These are phyloP conservation scores for Boletus subcaerulescens DNA, from an alignment of 768 basidiomycete genomes.

Conservation along the genomic window DNA sequence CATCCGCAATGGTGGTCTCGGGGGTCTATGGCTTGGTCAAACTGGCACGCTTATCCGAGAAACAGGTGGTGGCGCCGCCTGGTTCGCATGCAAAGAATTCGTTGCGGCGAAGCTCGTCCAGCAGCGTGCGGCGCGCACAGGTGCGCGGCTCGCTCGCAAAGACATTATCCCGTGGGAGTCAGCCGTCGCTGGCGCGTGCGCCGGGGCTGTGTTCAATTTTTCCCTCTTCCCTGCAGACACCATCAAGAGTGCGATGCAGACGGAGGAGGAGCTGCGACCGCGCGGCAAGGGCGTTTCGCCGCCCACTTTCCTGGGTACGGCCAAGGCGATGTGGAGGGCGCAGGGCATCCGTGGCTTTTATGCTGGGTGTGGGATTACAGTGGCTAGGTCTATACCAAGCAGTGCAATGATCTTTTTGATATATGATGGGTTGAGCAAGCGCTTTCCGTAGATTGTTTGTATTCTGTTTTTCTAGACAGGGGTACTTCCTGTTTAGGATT, in stretches of 20 bases:
- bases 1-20: constrained; percentile 63
- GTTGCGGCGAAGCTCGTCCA: constrained; percentile 59
- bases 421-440: constrained; percentile 70
- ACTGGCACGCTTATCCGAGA: constrained; percentile 92
- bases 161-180: constrained; percentile 75
- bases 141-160: constrained; percentile 34
- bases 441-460: constrained; percentile 45
- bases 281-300: constrained; percentile 31
- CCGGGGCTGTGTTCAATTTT: constrained; percentile 82
- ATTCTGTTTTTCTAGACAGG: too few species aligned
- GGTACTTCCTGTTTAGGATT: background rate
- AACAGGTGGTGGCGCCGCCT: constrained; percentile 85
- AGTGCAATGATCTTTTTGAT: constrained; percentile 92
- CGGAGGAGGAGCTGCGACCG: constrained; percentile 81
- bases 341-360: constrained; percentile 85
- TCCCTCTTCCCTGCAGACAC: constrained; percentile 95
- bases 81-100: constrained; percentile 89
- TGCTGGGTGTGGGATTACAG: constrained; percentile 90
- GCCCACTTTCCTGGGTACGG: constrained; percentile 55
- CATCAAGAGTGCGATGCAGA: constrained; percentile 93
- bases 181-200: constrained; percentile 80
- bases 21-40: constrained; percentile 96
- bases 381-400: constrained; percentile 79
- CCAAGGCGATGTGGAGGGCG: constrained; percentile 64
- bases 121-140: constrained; percentile 36